A percentile compares a stretch with the other conserved stretches of the same genome.
Conservation (phyloP, 1,139 yeast genomes). For the Suhomyces bribrorum region DNA sequence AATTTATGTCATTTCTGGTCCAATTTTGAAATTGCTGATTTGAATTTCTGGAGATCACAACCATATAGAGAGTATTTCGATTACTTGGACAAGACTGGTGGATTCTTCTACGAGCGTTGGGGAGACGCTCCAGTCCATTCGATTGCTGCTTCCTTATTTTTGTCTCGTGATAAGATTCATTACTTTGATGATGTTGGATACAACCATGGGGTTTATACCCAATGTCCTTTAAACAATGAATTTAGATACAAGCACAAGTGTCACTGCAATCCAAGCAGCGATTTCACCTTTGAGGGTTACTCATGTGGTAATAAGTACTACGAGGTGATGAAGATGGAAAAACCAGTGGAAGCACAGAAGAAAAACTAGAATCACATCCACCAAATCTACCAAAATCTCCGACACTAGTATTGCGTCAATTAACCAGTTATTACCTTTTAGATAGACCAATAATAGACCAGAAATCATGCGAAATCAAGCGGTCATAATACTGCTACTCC, state of each 20-base stretch:
- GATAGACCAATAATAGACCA: too few species aligned
- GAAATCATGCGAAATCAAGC: too few species aligned
- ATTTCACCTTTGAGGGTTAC: conserved; percentile 56
- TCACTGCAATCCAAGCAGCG: conserved; percentile 49
- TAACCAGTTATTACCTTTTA: too few species aligned
- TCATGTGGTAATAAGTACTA: conserved; percentile 55
- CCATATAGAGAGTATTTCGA: conserved; percentile 72
- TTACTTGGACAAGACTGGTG: conserved; percentile 72
- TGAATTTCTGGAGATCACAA: conserved; percentile 73
- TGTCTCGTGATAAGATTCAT: conserved; percentile 66
- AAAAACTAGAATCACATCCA: not conserved
- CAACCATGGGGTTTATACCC: conserved; percentile 64
- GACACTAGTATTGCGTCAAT: too few species aligned
- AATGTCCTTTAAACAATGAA: conserved; percentile 54
- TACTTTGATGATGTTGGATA: conserved; percentile 84
- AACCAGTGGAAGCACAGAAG: conserved; percentile 36
- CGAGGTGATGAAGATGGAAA: conserved; percentile 43
- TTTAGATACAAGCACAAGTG: conserved; percentile 50
- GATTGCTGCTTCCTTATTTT: conserved; percentile 72
- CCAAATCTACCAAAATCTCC: too few species aligned
- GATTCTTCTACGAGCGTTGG: conserved; percentile 94
- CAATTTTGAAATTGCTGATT: conserved; percentile 80
- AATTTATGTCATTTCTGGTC: conserved; percentile 93
- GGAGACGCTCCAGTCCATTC: conserved; percentile 95
- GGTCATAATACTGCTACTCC: too few species aligned